Percentiles rank a stretch among this genome's conserved stretches.
These are phyloP conservation scores for Sphaceloma murrayae DNA, from an alignment of 2,329 filamentous ascomycete species.

Conservation along the genomic window DNA sequence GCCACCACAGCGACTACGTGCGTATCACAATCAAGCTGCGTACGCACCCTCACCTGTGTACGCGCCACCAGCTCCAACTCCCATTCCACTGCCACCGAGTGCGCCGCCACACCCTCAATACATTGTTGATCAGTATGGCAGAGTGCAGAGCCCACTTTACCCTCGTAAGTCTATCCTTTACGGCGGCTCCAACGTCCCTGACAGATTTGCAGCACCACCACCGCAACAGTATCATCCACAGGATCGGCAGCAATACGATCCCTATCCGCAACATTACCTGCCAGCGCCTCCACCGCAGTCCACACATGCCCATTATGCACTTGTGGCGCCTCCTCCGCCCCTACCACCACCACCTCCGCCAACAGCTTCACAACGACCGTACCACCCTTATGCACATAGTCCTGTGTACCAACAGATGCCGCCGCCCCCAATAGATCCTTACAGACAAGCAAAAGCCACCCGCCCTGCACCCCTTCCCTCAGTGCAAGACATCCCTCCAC, in stretches of 20 bases:
- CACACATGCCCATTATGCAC: background rate
- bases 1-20: background rate
- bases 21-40: background rate
- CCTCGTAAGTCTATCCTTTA: background rate
- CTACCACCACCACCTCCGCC: background rate
- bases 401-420: background rate
- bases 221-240: slow-evolving; percentile 1
- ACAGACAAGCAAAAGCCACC: background rate
- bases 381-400: no score
- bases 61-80: slow-evolving; percentile 5
- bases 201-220: background rate
- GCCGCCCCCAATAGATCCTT: background rate
- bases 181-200: background rate
- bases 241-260: no score
- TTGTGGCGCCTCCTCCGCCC: background rate
- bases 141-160: slow-evolving; percentile 4
- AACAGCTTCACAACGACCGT: no score
- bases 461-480: background rate
- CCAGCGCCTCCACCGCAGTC: background rate
- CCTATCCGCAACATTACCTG: background rate
- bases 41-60: background rate
- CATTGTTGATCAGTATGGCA: slow-evolving; percentile 14
- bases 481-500: slow-evolving; percentile 14
- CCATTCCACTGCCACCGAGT: no score
- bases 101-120: slow-evolving; percentile 13